Evolutionary conservation across 495 filamentous ascomycete genomes (phyloP).

Genomic region (Podospora sp.): DNA sequence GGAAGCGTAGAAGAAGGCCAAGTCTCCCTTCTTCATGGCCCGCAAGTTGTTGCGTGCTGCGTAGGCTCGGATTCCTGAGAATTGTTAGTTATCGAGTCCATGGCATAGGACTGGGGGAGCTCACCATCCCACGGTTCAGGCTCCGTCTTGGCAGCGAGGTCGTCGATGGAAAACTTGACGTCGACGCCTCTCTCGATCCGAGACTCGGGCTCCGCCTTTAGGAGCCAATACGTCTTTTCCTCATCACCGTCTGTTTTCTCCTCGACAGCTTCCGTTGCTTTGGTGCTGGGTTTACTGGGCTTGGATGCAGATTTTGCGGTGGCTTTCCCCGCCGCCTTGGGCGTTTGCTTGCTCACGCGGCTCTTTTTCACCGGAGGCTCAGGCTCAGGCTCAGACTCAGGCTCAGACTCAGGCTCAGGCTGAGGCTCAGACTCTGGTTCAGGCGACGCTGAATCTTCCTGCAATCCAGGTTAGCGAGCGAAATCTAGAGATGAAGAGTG

Average conservation of each 20-base stretch:
- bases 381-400: slow-evolving; percentile 3
- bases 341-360: slow-evolving; percentile 12
- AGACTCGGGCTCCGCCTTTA: slow-evolving; percentile 93
- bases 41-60: slow-evolving; percentile 83
- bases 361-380: slow-evolving; percentile 17
- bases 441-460: slow-evolving; percentile 9
- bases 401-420: slow-evolving; percentile 10
- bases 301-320: slow-evolving; percentile 1
- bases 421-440: slow-evolving; percentile 9
- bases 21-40: slow-evolving; percentile 86
- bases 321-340: background rate
- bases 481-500: background rate
- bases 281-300: background rate
- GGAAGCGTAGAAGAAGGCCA: slow-evolving; percentile 98
- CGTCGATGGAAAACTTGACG: slow-evolving; percentile 94
- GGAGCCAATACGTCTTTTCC: slow-evolving; percentile 73
- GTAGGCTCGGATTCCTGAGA: slow-evolving; percentile 51
- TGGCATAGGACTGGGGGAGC: slow-evolving; percentile 11
- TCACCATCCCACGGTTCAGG: slow-evolving; percentile 91
- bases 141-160: slow-evolving; percentile 65
- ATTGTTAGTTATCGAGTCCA: slow-evolving; percentile 5
- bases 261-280: background rate
- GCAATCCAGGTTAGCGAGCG: background rate
- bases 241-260: background rate
- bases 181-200: slow-evolving; percentile 83